These are phyloP conservation scores for Solanum rostratum DNA, from an alignment of 257 asterid genomes.

Conservation along the genomic window DNA sequence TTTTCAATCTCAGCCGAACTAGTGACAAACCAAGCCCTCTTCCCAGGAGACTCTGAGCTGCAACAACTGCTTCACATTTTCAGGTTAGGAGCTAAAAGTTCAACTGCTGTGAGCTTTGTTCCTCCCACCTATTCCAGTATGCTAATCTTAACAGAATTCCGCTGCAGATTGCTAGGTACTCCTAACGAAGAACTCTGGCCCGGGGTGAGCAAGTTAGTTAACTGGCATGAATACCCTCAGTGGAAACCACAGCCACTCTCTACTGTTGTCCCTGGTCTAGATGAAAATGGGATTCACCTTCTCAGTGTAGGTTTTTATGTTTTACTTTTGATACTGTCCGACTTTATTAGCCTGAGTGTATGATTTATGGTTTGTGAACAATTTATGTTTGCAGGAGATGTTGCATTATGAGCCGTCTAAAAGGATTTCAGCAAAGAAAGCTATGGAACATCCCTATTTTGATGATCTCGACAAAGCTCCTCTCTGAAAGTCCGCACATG, in stretches of 20 bases:
- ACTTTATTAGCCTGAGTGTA: neutral
- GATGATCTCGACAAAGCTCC: slow-evolving; percentile 61
- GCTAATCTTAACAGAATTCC: neutral
- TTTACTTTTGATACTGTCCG: neutral
- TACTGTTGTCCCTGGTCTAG: slow-evolving; percentile 67
- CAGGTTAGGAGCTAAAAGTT: slow-evolving; percentile 34
- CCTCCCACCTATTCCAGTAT: neutral
- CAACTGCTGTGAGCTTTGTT: neutral
- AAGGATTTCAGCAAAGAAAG: slow-evolving; percentile 95
- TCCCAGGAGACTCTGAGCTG: slow-evolving; percentile 94
- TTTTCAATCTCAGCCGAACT: slow-evolving; percentile 58
- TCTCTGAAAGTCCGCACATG: neutral
- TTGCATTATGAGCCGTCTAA: slow-evolving; percentile 76
- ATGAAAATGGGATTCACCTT: slow-evolving; percentile 63
- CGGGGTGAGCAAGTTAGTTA: slow-evolving; percentile 75
- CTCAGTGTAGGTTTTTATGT: slow-evolving; percentile 39
- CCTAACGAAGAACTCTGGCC: slow-evolving; percentile 91
- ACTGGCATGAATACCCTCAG: slow-evolving; percentile 98
- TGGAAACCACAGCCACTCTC: slow-evolving; percentile 77
- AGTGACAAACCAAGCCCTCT: slow-evolving; percentile 77
- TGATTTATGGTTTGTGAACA: neutral
- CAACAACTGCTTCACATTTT: slow-evolving; percentile 97
- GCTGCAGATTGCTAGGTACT: slow-evolving; percentile 67
- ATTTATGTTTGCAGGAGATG: slow-evolving; percentile 56
- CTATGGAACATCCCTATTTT: slow-evolving; percentile 89